Base-by-base conservation (phyloP, 2,329 filamentous ascomycete genomes). In the Dryadomyces quercus-mongolicae region DNA sequence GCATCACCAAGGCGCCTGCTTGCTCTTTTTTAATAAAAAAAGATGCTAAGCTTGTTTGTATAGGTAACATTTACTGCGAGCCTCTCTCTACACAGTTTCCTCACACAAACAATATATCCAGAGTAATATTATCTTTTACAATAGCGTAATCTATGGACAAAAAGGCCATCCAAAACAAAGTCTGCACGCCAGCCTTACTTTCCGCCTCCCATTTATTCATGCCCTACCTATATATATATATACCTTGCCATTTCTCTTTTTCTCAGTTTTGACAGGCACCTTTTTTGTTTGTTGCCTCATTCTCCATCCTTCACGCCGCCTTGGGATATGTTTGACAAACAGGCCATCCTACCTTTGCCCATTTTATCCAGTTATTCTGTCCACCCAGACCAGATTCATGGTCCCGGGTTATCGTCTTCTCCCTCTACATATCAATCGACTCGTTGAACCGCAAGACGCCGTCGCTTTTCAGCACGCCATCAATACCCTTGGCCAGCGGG, bases 361-460 rank as follows among this genome's bases (percentile, higher is more conserved):
- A 6, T 9, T 12, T 31, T 34, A 7, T 45, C n/a, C 12, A 18
- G 15, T 15, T 8, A n/a, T 40, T 43, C 21, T 13, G n/a, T n/a
- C n/a, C n/a, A n/a, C n/a, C n/a, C n/a, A n/a, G n/a, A n/a, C n/a
- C n/a, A n/a, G n/a, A n/a, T n/a, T n/a, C n/a, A n/a, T n/a, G n/a
- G n/a, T n/a, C n/a, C n/a, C n/a, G n/a, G n/a, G n/a, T n/a, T n/a
- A n/a, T n/a, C n/a, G n/a, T n/a, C n/a, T n/a, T n/a, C n/a, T n/a
- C n/a, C 40, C 22, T n/a, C 53, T 72, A 81, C 67, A 81, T 76
- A 64, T 91, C 86, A 74, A 97, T 89, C 58, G 85, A 89, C 70
- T 96, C 91, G 66, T 92, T 94, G 69, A 98, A 98, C 61, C 87
- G 80, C 67, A 98, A 71, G 59, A 97, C 86, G 12, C 92, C 93